phyloP scores from a whole-genome alignment of 495 filamentous ascomycete genomes.

The Haplographium delicatum region DNA sequence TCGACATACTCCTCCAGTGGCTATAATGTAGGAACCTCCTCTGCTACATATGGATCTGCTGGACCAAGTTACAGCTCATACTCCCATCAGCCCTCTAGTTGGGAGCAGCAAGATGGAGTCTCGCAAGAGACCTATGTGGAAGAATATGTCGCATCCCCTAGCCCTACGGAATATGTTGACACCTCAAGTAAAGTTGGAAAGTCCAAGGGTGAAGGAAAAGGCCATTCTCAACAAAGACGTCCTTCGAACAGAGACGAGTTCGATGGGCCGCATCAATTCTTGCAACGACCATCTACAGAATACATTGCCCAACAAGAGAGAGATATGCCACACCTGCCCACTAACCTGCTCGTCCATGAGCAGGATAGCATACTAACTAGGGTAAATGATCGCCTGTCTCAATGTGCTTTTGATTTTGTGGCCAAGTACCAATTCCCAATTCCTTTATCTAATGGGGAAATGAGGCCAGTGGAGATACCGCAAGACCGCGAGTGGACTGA shows the following conservation, averaged over 20 bases:
- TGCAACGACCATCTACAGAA: constrained; percentile 60
- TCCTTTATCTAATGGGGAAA: constrained; percentile 67
- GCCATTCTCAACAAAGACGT: constrained; percentile 57
- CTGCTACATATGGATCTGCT: constrained; percentile 22
- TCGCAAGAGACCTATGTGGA: constrained; percentile 28
- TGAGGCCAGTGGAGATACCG: constrained; percentile 71
- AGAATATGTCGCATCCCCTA: constrained; percentile 25
- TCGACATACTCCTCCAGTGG: constrained; percentile 20
- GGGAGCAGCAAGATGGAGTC: constrained; percentile 23
- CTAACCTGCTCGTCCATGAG: constrained; percentile 74
- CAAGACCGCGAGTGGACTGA: constrained; percentile 87
- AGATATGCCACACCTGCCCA: constrained; percentile 75
- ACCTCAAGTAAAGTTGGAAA: constrained; percentile 24
- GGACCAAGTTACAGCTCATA: constrained; percentile 20
- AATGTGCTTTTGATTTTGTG: constrained; percentile 84
- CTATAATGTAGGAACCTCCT: constrained; percentile 21
- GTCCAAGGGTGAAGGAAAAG: constrained; percentile 44
- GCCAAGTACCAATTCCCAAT: constrained; percentile 88
- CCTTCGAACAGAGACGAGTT: constrained; percentile 85
- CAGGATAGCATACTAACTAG: constrained; percentile 73
- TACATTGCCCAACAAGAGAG: constrained; percentile 67
- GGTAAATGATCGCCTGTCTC: constrained; percentile 79
- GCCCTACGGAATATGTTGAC: constrained; percentile 23
- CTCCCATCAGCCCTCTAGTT: constrained; percentile 13
- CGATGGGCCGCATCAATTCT: constrained; percentile 76